Percentiles rank a stretch among this genome's conserved stretches.
phyloP scores from a whole-genome alignment of 805 yeast species.

The Candida silvicultrix region DNA sequence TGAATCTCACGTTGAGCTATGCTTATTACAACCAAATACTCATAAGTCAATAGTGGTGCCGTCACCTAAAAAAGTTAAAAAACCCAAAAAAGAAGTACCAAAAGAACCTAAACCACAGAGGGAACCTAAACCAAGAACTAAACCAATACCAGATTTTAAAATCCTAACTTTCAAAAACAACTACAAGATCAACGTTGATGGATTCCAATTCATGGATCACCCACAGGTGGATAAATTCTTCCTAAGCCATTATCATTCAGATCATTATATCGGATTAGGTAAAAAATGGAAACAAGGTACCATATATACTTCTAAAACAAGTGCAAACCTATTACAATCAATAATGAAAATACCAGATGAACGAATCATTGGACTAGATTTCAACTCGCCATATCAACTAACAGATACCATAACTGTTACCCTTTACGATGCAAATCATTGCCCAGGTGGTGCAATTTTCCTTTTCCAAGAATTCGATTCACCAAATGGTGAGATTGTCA shows the following conservation, averaged over 20 bases:
- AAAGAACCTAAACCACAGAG: conserved; percentile 24
- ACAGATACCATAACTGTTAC: conserved; percentile 47
- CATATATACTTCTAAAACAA: conserved; percentile 68
- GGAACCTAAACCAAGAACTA: conserved; percentile 5
- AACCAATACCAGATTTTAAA: conserved; percentile 42
- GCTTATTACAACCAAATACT: conserved; percentile 27
- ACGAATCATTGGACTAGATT: conserved; percentile 32
- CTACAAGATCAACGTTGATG: conserved; percentile 54
- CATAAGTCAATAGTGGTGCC: conserved; percentile 26
- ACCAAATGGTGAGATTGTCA: conserved; percentile 20
- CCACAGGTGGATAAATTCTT: conserved; percentile 46
- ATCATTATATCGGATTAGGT: conserved; percentile 85
- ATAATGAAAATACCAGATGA: conserved; percentile 50
- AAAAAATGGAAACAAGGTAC: conserved; percentile 70
- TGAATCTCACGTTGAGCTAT: conserved; percentile 49
- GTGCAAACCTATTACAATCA: conserved; percentile 48
- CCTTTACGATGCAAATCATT: conserved; percentile 83
- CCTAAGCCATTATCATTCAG: conserved; percentile 85
- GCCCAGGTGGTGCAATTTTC: conserved; percentile 91
- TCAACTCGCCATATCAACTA: conserved; percentile 33
- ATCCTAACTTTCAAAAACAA: conserved; percentile 35
- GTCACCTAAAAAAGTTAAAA: conserved; percentile 19
- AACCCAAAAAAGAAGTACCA: conserved; percentile 24
- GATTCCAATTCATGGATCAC: conserved; percentile 47
- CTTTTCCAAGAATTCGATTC: conserved; percentile 44